Evolutionary conservation across 768 basidiomycete species (phyloP).

Genomic region (Leccinum disarticulatum): DNA sequence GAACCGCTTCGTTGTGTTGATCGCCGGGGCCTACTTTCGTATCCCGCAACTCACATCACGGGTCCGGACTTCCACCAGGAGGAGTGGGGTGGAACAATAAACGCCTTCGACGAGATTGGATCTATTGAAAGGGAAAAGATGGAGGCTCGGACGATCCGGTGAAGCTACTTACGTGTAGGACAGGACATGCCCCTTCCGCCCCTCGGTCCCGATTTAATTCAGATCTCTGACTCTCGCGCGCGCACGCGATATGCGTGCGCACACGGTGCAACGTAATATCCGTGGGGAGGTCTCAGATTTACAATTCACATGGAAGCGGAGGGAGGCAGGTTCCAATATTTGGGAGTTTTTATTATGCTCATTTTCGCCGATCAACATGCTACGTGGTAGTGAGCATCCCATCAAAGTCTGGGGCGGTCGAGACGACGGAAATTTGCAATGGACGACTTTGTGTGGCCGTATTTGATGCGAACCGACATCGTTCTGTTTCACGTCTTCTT

Average conservation of each 20-base stretch:
- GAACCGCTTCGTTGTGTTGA: slow-evolving; percentile 3
- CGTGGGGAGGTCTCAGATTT: not conserved
- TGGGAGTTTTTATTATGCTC: not conserved
- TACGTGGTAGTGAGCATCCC: not conserved
- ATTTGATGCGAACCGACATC: not conserved
- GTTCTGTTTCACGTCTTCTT: not conserved
- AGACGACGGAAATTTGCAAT: not conserved
- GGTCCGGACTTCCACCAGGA: not conserved
- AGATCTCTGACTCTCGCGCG: not conserved
- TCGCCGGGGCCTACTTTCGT: not conserved
- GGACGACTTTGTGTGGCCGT: not conserved
- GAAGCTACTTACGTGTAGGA: not conserved
- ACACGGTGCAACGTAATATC: not conserved
- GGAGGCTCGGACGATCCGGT: not conserved
- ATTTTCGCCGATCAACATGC: not conserved
- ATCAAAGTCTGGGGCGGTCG: not conserved
- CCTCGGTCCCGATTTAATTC: not conserved
- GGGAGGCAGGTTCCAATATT: not conserved
- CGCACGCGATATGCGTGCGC: not conserved
- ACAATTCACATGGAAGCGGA: not conserved
- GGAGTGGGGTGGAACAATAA: not conserved
- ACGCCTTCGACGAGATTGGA: not conserved
- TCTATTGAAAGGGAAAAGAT: not conserved
- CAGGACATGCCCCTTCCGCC: not conserved
- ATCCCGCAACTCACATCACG: not conserved